These are phyloP conservation scores for Mortierella antarctica DNA, from an alignment of 192 early-diverging fungal genomes.

Conservation along the genomic window DNA sequence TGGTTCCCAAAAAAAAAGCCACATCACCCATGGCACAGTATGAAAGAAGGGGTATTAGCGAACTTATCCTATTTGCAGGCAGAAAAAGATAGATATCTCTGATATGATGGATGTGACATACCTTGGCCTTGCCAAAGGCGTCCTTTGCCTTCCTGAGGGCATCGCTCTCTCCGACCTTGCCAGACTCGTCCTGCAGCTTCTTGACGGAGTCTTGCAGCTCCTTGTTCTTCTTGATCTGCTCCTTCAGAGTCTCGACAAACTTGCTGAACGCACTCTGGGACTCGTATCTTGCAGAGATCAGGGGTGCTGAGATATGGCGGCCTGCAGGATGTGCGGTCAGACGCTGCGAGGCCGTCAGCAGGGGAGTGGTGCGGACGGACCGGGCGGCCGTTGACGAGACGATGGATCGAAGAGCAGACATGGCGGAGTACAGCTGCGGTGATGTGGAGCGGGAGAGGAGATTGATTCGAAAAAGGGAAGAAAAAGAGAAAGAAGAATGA, in stretches of 20 bases:
- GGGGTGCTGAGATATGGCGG: slow-evolving; percentile 33
- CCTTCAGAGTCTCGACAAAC: slow-evolving; percentile 91
- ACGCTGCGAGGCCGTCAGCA: slow-evolving; percentile 42
- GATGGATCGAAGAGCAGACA: slow-evolving; percentile 51
- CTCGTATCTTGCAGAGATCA: slow-evolving; percentile 41
- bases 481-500: background rate
- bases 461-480: background rate
- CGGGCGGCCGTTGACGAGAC: slow-evolving; percentile 34
- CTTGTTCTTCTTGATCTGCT: slow-evolving; percentile 94
- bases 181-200: slow-evolving; percentile 84
- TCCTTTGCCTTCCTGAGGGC: slow-evolving; percentile 89
- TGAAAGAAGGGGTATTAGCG: background rate
- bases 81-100: slow-evolving; percentile 2
- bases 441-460: too few relatives aligned
- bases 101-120: slow-evolving; percentile 14
- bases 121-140: slow-evolving; percentile 68
- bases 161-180: slow-evolving; percentile 86
- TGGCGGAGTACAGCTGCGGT: slow-evolving; percentile 10
- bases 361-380: slow-evolving; percentile 27
- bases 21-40: background rate
- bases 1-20: slow-evolving; percentile 4
- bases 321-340: slow-evolving; percentile 30
- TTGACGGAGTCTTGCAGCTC: slow-evolving; percentile 94
- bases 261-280: slow-evolving; percentile 53
- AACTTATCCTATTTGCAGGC: too few relatives aligned